Conservation (phyloP, 2,329 filamentous ascomycete genomes). For the Fusarium equiseti region DNA sequence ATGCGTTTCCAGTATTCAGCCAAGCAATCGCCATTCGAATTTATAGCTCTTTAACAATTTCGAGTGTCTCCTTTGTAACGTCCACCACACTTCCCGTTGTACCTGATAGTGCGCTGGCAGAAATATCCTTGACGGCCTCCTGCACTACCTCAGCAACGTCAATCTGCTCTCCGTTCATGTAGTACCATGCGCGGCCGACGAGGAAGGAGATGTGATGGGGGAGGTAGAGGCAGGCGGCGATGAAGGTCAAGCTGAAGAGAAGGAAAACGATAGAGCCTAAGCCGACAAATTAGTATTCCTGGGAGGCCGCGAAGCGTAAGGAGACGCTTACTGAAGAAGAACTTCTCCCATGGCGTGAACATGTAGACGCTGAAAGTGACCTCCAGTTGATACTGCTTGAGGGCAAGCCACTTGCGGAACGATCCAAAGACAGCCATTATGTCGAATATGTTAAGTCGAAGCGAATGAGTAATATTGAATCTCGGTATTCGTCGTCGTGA, state of each 20-base stretch:
- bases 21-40: neutral
- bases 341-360: constrained; percentile 95
- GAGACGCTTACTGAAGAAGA: constrained; percentile 86
- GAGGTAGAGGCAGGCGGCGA: constrained; percentile 91
- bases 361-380: constrained; percentile 98
- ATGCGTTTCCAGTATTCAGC: neutral
- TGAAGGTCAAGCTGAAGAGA: constrained; percentile 85
- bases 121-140: constrained; percentile 51
- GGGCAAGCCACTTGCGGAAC: constrained; percentile 86
- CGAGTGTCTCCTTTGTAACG: constrained; percentile 43
- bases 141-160: constrained; percentile 57
- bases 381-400: constrained; percentile 98
- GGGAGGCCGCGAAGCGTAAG: neutral
- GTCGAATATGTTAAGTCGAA: neutral
- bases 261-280: constrained; percentile 92
- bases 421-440: constrained; percentile 57
- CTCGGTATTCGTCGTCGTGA: constrained; percentile 1
- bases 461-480: neutral
- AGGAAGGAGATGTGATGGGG: constrained; percentile 90
- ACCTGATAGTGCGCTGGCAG: constrained; percentile 48
- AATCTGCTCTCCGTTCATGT: constrained; percentile 85
- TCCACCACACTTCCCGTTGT: constrained; percentile 44
- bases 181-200: constrained; percentile 90
- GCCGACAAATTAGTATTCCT: constrained; percentile 48
- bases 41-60: constrained; percentile 54